phyloP scores from a whole-genome alignment of 1,284 basidiomycete species.

The Serendipita sp. region DNA sequence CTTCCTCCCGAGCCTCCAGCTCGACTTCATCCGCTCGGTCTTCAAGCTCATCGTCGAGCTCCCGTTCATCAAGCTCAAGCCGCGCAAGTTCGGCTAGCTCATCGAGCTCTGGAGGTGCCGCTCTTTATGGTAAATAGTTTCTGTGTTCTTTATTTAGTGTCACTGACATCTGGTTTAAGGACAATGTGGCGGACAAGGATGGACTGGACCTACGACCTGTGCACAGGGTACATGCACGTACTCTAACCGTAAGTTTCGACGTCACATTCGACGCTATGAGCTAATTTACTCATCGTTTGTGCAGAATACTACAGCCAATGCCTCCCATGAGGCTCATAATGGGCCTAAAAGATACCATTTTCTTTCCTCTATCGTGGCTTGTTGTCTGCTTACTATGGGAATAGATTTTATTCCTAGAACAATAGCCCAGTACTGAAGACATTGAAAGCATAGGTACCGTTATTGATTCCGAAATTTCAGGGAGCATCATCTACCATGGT shows the following conservation, averaged over 20 bases:
- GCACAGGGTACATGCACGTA: background rate
- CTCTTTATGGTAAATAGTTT: background rate
- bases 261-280: background rate
- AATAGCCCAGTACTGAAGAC: too few relatives aligned
- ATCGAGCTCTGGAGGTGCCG: background rate
- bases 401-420: too few relatives aligned
- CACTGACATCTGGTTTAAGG: background rate
- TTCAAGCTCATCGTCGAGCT: background rate
- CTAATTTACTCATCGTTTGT: background rate
- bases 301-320: background rate
- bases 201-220: background rate
- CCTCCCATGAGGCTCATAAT: background rate
- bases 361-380: too few relatives aligned
- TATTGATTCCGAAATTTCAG: too few relatives aligned
- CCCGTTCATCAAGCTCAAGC: conserved; percentile 4
- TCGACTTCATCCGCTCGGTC: background rate
- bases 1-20: background rate
- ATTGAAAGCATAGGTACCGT: too few relatives aligned
- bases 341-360: too few relatives aligned
- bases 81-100: conserved; percentile 4
- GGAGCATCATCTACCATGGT: too few relatives aligned
- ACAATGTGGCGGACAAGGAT: background rate
- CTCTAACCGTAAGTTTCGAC: background rate
- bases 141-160: background rate
- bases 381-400: too few relatives aligned